Evolutionary conservation across 2,329 filamentous ascomycete genomes (phyloP).

Genomic region (Microcyclosporella mali): DNA sequence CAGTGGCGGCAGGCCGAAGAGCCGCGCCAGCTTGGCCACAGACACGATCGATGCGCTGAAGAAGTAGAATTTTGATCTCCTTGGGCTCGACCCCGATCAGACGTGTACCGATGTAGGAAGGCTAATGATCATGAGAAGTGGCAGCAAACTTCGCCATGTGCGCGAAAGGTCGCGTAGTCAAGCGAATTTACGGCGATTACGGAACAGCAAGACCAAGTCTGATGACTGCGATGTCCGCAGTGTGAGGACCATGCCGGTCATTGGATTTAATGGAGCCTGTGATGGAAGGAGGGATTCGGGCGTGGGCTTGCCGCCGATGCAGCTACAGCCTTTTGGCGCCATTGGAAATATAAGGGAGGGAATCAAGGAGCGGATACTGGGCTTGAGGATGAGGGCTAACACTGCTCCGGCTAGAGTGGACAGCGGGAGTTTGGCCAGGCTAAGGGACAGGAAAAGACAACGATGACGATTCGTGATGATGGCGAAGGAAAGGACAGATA

Average conservation of each 20-base stretch:
- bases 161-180: conserved; percentile 3
- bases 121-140: conserved; percentile 1
- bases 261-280: conserved; percentile 12
- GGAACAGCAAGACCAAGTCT: no score
- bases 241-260: not conserved
- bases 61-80: conserved; percentile 25
- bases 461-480: not conserved
- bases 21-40: conserved; percentile 17
- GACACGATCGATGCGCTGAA: conserved; percentile 28
- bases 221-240: no score
- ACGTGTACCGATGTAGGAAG: conserved; percentile 4
- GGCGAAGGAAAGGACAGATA: not conserved
- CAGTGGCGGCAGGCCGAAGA: conserved; percentile 19
- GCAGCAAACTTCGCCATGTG: conserved; percentile 1
- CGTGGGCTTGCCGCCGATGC: not conserved
- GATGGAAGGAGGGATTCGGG: conserved; percentile 4
- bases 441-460: not conserved
- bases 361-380: conserved; percentile 17
- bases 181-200: not conserved
- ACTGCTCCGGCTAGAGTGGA: conserved; percentile 22
- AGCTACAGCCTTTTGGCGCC: conserved; percentile 1
- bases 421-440: conserved; percentile 4
- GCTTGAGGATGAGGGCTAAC: conserved; percentile 18
- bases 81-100: not conserved
- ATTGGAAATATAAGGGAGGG: conserved; percentile 16